phyloP scores from a whole-genome alignment of 306 rosid genomes.

The Castanea mollissima region DNA sequence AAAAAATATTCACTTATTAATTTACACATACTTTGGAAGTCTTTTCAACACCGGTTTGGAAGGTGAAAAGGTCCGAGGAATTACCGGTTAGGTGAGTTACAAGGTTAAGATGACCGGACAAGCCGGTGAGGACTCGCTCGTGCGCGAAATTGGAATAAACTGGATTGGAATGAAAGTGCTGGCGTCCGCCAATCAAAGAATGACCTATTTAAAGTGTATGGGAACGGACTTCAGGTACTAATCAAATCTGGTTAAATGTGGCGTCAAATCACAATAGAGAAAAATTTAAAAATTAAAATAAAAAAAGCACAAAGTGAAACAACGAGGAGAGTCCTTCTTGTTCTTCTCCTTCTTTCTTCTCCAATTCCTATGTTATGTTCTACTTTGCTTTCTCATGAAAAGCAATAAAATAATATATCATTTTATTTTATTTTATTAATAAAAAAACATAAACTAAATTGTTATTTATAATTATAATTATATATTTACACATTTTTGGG shows the following conservation, averaged over 20 bases:
- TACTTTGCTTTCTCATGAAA: constrained; percentile 8
- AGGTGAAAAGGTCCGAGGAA: constrained; percentile 19
- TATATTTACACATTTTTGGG: background rate
- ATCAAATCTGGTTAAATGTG: constrained; percentile 39
- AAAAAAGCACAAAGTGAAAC: too few species aligned
- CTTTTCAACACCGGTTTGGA: constrained; percentile 16
- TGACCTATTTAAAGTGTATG: background rate
- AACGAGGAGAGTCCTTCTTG: background rate
- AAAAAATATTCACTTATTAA: background rate
- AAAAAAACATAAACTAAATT: background rate
- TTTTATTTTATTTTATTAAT: background rate
- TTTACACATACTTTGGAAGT: background rate
- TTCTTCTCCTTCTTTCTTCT: constrained; percentile 39
- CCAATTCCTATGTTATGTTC: constrained; percentile 41
- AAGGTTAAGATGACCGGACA: constrained; percentile 22
- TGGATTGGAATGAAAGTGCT: constrained; percentile 31
- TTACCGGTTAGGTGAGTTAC: constrained; percentile 37
- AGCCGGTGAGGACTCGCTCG: constrained; percentile 18
- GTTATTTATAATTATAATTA: background rate
- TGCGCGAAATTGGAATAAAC: constrained; percentile 16
- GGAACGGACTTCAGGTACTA: constrained; percentile 34
- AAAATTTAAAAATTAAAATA: too few species aligned
- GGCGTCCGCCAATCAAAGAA: constrained; percentile 47
- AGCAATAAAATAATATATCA: background rate
- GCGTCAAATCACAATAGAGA: constrained; percentile 34